Base-by-base conservation (phyloP, 345 rosid genomes). In the Psidium friedrichsthalianum region DNA sequence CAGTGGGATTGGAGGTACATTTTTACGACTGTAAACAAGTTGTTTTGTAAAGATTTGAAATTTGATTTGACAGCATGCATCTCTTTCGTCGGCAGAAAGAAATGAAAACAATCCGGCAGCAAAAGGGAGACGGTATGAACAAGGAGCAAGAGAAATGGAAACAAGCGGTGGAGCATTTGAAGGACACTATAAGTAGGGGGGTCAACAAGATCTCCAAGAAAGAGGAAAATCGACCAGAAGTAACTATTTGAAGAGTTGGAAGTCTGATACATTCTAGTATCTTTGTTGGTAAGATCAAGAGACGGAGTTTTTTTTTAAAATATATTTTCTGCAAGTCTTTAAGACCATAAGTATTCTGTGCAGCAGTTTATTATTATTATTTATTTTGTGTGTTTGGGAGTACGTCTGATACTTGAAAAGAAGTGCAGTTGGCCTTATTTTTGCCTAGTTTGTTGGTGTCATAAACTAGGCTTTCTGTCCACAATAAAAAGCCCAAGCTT, bases 221-320 rank as follows among this genome's bases (percentile, higher is more conserved):
- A 58, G 0, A 0, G 69, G 18, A 2, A 58, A 58, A 2, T 58
- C 15, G 16, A n/a, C 15, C 0, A 3, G 36, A 58, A 58, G 36
- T n/a, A 58, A 16, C 1, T 25, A 29, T 25, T 11, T 57, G 25
- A 57, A 57, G 61, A 58, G 27, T 58, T n/a, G 32, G 36, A 58
- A 58, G 69, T 58, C 32, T 57, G 64, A 57, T 25, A 25, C 5
- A 29, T 57, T 57, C 29, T 25, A 25, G 16, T 58, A 1, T 1
- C 27, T 58, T 58, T n/a, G 69, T 58, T 58, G 69, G 13, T n/a
- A 25, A 25, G 58, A 56, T 22, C 58, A 56, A n/a, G 64, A 58
- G 64, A 11, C 1, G 16, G 16, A 58, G 29, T 11, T 5, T 58
- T 32, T 58, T n/a, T 11, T 59, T 2, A n/a, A n/a, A n/a, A n/a